These are phyloP conservation scores for Orbilia ellipsospora DNA, from an alignment of 2,329 filamentous ascomycete genomes.

Conservation along the genomic window DNA sequence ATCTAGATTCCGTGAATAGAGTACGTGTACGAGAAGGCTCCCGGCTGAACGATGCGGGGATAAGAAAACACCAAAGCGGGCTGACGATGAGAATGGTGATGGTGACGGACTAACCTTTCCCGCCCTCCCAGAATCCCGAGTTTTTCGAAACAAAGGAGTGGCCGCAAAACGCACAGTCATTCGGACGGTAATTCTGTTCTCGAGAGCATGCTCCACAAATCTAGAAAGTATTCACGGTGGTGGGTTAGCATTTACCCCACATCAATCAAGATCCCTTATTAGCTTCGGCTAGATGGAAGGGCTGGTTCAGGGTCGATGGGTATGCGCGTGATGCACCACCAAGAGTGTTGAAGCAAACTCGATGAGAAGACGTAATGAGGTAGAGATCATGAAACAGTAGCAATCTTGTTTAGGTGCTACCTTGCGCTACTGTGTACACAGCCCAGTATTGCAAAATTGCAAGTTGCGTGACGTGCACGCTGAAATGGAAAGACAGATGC, in stretches of 20 bases:
- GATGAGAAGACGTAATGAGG: constrained; percentile 40
- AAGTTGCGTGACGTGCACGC: constrained; percentile 13
- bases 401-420: neutral
- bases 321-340: constrained; percentile 40
- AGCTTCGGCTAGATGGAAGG: constrained; percentile 52
- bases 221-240: constrained; percentile 16
- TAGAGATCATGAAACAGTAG: constrained; percentile 27
- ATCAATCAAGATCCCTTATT: constrained; percentile 33
- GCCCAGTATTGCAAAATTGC: constrained; percentile 38
- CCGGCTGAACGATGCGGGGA: constrained; percentile 21
- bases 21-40: constrained; percentile 34
- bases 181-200: constrained; percentile 81
- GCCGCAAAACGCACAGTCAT: constrained; percentile 80
- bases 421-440: neutral
- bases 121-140: constrained; percentile 86
- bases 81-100: neutral
- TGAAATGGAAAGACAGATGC: constrained; percentile 10
- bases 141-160: constrained; percentile 75
- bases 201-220: constrained; percentile 75
- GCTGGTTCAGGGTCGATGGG: constrained; percentile 20
- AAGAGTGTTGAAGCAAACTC: constrained; percentile 28
- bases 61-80: constrained; percentile 5
- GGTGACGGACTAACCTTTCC: constrained; percentile 65
- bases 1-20: neutral
- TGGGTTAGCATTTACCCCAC: constrained; percentile 46